Conservation (phyloP, 2,329 filamentous ascomycete genomes). For the Myriosclerotinia curreyana region DNA sequence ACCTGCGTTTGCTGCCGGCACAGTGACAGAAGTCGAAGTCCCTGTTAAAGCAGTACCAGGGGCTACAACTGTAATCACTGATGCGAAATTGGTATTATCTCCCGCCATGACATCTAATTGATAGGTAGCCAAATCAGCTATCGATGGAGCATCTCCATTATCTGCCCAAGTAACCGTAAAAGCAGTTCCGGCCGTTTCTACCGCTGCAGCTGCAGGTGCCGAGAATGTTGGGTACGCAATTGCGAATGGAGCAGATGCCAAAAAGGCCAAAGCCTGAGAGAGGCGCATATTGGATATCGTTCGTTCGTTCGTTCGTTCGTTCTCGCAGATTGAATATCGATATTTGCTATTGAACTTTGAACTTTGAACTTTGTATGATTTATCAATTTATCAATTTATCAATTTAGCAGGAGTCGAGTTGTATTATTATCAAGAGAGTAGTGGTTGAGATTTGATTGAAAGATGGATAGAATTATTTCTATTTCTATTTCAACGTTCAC, state of each 20-base stretch:
- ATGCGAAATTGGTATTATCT: conserved; percentile 45
- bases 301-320: too few relatives aligned
- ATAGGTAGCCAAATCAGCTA: conserved; percentile 53
- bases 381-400: not conserved
- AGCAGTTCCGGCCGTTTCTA: conserved; percentile 48
- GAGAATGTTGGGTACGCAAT: conserved; percentile 47
- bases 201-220: conserved; percentile 50
- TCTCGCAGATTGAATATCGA: conserved; percentile 8
- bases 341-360: too few relatives aligned
- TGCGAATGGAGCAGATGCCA: conserved; percentile 30
- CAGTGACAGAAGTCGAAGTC: conserved; percentile 29
- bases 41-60: conserved; percentile 4
- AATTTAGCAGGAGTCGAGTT: not conserved
- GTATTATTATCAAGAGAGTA: not conserved
- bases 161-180: conserved; percentile 58
- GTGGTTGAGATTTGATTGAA: conserved; percentile 1
- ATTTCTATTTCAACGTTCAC: too few relatives aligned
- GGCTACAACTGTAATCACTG: not conserved
- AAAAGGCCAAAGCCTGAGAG: conserved; percentile 27
- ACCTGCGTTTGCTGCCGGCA: conserved; percentile 35
- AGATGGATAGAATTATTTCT: too few relatives aligned
- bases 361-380: not conserved
- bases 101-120: conserved; percentile 59
- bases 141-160: conserved; percentile 47
- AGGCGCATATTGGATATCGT: conserved; percentile 30